These are phyloP conservation scores for maize (Zea mays) DNA, from an alignment of 176 grass and related monocot species.

Conservation along the genomic window Zm-B73-REFERENCE-NAM-5.0 NC_050101.1:146483001-146483500, in stretches of 20 bases:
- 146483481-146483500: no score
- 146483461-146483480: no score
- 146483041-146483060: constrained; percentile 25
- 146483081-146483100: constrained; percentile 14
- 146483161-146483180: constrained; percentile 46
- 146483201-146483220: constrained; percentile 35
- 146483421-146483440: no score
- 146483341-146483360: no score
- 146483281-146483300: background rate
- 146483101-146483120: constrained; percentile 11
- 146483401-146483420: no score
- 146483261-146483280: background rate
- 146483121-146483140: constrained; percentile 36
- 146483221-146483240: background rate
- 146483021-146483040: constrained; percentile 34
- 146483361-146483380: no score
- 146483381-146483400: no score
- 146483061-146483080: constrained; percentile 10
- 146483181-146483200: constrained; percentile 37
- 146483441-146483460: no score
- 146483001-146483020: constrained; percentile 5
- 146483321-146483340: background rate
- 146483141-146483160: constrained; percentile 39
- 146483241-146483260: background rate
- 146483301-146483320: background rate